Percentiles rank a stretch among this genome's conserved stretches.
Evolutionary conservation across 2,329 filamentous ascomycete species (phyloP).

Genomic region (Sphaerulina musiva): DNA sequence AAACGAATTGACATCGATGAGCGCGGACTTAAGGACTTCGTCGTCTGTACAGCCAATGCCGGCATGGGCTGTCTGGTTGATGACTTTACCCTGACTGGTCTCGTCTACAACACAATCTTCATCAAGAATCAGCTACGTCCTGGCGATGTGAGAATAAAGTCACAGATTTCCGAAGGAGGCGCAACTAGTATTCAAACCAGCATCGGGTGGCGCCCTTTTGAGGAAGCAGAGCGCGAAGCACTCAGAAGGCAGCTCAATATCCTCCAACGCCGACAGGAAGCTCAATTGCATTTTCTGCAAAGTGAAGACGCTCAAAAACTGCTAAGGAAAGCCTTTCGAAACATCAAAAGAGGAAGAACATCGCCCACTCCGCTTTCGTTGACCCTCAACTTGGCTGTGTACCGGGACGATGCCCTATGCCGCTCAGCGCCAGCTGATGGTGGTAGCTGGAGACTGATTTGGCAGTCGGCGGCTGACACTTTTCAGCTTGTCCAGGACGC

Average conservation of each 20-base stretch:
- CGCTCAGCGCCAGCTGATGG: slow-evolving; percentile 37
- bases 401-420: not conserved
- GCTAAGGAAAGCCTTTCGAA: slow-evolving; percentile 3
- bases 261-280: not conserved
- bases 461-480: slow-evolving; percentile 2
- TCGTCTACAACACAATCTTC: slow-evolving; percentile 2
- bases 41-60: not conserved
- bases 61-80: slow-evolving; percentile 6
- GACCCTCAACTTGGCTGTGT: not conserved
- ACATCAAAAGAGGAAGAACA: not conserved
- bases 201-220: not conserved
- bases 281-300: slow-evolving; percentile 4
- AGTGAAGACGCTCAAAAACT: slow-evolving; percentile 2
- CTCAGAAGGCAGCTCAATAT: slow-evolving; percentile 4
- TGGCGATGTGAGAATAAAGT: not conserved
- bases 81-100: slow-evolving; percentile 1
- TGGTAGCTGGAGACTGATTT: slow-evolving; percentile 42
- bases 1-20: slow-evolving; percentile 7
- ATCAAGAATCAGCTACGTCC: not conserved
- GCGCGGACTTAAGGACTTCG: slow-evolving; percentile 4
- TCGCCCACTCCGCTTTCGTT: not conserved
- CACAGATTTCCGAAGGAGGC: not conserved
- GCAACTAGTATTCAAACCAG: not conserved
- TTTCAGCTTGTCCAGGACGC: slow-evolving; percentile 6
- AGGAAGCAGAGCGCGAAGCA: not conserved